Base-by-base conservation (phyloP, 164 flowering plant species). In the Aristolochia fimbriata region DNA sequence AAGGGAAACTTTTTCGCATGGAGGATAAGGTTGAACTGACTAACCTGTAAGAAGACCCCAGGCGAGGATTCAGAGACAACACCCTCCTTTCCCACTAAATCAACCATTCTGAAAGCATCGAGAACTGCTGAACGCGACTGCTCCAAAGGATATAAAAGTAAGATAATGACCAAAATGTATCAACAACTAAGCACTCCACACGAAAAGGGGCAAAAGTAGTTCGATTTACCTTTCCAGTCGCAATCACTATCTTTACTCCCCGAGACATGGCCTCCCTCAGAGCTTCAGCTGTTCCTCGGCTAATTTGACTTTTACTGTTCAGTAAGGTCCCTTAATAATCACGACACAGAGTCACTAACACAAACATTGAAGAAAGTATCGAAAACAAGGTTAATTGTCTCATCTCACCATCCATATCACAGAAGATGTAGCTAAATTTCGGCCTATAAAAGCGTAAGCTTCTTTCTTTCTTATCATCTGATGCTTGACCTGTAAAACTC, bases 331-430 rank as follows among this genome's bases (percentile, higher is more conserved):
- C 99, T 90, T 51, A 63, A 25, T 66, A 7, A 59, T 63, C n/a
- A 70, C 65, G 65, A 57, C 63, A 31, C 5, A 33, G 45, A 62
- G 43, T 64, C 41, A 66, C 23, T 23, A 68, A 17, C 27, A 49
- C n/a, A 27, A 7, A 47, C 31, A 15, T 16, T 58, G 9, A 27
- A 52, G 19, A 58, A 46, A 19, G 12, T 31, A 8, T 0, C 19
- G 47, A 12, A 25, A 19, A 4, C 13, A 58, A 19, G 0, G 53
- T 22, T 31, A 12, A 21, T 47, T 19, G 37, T 17, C 20, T 23
- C 46, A 56, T 43, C 90, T 82, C 73, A 93, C 99, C 99, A 84
- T 93, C 99, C 97, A 93, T 83, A 68, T 93, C 97, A 57, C 93
- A 91, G 79, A 93, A 88, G 71, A 93, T 86, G 64, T 83, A 86